Conservation (phyloP, 169 alveolate genomes). For the Cryptosporidium sp. region DNA sequence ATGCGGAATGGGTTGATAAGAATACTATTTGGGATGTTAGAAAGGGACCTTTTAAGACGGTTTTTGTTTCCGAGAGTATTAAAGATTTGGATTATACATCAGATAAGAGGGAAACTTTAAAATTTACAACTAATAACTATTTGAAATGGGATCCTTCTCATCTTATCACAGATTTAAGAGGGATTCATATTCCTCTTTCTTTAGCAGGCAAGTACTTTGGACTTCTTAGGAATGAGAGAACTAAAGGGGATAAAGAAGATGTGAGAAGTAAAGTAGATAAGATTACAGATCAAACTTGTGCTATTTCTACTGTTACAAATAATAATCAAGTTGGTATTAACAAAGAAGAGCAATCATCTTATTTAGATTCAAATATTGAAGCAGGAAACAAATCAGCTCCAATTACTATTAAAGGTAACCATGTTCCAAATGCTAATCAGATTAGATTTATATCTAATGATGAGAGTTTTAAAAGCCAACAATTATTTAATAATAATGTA, state of each 20-base stretch:
- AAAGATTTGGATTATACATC: background rate
- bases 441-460: constrained; percentile 46
- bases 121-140: constrained; percentile 59
- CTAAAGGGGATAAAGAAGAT: background rate
- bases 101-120: constrained; percentile 41
- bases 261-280: background rate
- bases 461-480: background rate
- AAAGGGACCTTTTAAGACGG: constrained; percentile 70
- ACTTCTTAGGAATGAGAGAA: constrained; percentile 45
- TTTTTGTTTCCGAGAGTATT: constrained; percentile 51
- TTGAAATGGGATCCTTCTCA: constrained; percentile 74
- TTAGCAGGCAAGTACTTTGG: constrained; percentile 75
- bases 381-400: background rate
- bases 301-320: background rate
- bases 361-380: background rate
- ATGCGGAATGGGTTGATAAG: constrained; percentile 75
- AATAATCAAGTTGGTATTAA: background rate
- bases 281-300: background rate
- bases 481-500: background rate
- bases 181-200: constrained; percentile 71
- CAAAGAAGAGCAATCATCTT: constrained; percentile 3
- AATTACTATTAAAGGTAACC: constrained; percentile 57
- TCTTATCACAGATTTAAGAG: constrained; percentile 53
- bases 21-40: constrained; percentile 59
- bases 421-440: constrained; percentile 72